Evolutionary conservation across 1,284 basidiomycete species (phyloP).

Genomic region (Irpex lacteus): DNA sequence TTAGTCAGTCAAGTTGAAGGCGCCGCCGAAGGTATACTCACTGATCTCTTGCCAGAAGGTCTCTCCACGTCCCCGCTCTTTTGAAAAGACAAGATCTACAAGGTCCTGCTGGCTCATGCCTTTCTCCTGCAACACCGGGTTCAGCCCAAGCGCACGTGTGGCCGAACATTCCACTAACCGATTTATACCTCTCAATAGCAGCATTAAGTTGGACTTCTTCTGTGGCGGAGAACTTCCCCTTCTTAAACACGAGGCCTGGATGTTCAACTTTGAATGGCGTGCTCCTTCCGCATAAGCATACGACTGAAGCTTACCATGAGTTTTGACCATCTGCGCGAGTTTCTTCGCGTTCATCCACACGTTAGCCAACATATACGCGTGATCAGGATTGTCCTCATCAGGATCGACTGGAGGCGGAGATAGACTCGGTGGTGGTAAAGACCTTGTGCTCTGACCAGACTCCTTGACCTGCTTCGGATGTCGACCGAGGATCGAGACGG

Average conservation of each 20-base stretch:
- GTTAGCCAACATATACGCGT: constrained; percentile 55
- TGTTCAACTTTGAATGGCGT: not conserved
- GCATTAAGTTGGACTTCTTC: constrained; percentile 64
- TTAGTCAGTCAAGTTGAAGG: not conserved
- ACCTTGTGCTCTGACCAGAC: constrained; percentile 25
- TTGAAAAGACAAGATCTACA: constrained; percentile 61
- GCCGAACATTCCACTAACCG: constrained; percentile 37
- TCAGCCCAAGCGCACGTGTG: constrained; percentile 9
- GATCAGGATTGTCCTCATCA: constrained; percentile 38
- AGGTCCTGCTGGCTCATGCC: constrained; percentile 52
- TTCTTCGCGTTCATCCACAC: constrained; percentile 74
- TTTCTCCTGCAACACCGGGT: constrained; percentile 36
- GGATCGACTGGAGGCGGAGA: constrained; percentile 31
- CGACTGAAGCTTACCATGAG: constrained; percentile 47
- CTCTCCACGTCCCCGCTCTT: constrained; percentile 52
- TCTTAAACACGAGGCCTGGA: constrained; percentile 76
- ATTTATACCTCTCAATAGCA: constrained; percentile 63
- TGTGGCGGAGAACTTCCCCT: constrained; percentile 77
- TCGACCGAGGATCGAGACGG: constrained; percentile 35
- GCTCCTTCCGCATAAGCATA: not conserved
- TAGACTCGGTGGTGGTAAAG: constrained; percentile 19
- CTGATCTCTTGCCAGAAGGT: constrained; percentile 78
- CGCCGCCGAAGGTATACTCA: constrained; percentile 34
- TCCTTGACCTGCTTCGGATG: constrained; percentile 34
- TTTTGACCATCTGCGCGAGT: constrained; percentile 61